phyloP scores from a whole-genome alignment of 129 eudicot species.

The Tagetes erecta region DNA sequence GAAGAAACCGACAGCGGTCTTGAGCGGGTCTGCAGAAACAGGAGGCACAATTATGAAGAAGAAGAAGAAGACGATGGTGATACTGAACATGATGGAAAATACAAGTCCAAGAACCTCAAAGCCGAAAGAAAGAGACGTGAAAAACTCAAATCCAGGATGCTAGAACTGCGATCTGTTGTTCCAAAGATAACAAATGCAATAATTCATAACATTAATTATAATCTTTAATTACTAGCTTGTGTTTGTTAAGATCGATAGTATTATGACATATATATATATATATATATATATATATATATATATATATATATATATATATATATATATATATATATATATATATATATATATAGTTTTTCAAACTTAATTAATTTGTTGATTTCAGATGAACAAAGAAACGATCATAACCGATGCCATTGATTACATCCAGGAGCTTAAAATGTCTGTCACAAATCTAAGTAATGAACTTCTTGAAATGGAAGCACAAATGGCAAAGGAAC shows the following conservation, averaged over 20 bases:
- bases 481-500: constrained; percentile 40
- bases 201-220: constrained; percentile 9
- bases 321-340: not conserved
- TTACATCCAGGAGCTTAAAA: constrained; percentile 62
- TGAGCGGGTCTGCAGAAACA: constrained; percentile 36
- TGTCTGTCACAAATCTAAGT: constrained; percentile 43
- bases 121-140: constrained; percentile 82
- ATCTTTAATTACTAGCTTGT: not conserved
- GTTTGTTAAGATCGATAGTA: not conserved
- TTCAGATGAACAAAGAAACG: constrained; percentile 67
- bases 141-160: constrained; percentile 65
- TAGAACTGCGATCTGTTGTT: constrained; percentile 69
- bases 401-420: constrained; percentile 74
- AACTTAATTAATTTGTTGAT: constrained; percentile 7
- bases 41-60: constrained; percentile 15
- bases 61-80: constrained; percentile 29
- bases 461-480: constrained; percentile 58
- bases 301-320: too few species aligned
- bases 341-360: not conserved
- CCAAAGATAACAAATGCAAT: constrained; percentile 90
- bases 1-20: constrained; percentile 31
- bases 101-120: constrained; percentile 72
- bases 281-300: too few species aligned
- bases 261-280: too few species aligned
- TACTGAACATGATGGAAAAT: constrained; percentile 34